Evolutionary conservation across 805 yeast species (phyloP).

Genomic region (Danielia oregonensis): DNA sequence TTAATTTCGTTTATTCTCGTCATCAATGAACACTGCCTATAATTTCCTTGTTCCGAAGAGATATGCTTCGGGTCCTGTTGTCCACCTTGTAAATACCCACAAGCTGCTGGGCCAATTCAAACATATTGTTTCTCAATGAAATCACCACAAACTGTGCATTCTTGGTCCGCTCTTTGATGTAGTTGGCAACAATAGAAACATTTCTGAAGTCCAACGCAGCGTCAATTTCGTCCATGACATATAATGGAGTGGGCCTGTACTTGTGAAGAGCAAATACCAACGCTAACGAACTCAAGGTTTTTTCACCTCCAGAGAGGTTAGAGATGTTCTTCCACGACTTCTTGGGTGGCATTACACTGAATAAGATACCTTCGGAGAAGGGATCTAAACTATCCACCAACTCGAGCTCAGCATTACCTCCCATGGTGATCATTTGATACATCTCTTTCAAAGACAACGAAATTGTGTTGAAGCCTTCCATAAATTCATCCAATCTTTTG

Average conservation of each 20-base stretch:
- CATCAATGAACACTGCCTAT: constrained; percentile 11
- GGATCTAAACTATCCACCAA: constrained; percentile 95
- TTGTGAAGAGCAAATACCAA: constrained; percentile 93
- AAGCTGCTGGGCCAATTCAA: constrained; percentile 88
- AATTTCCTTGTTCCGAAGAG: constrained; percentile 63
- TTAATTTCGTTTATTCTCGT: not conserved
- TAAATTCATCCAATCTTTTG: constrained; percentile 79
- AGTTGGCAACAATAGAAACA: constrained; percentile 95
- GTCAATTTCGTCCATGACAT: constrained; percentile 99
- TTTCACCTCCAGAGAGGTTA: constrained; percentile 96
- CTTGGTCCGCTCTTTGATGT: constrained; percentile 90
- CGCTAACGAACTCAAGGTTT: constrained; percentile 91
- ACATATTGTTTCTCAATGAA: constrained; percentile 94
- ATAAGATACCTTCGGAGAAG: constrained; percentile 93
- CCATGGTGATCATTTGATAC: constrained; percentile 99
- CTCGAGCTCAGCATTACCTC: constrained; percentile 97
- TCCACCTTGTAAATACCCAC: constrained; percentile 94
- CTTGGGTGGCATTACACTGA: constrained; percentile 99
- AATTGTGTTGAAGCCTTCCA: constrained; percentile 86
- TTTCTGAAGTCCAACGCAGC: constrained; percentile 97
- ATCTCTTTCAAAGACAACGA: constrained; percentile 88
- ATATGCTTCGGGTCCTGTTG: constrained; percentile 84
- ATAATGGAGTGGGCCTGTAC: constrained; percentile 94
- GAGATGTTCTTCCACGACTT: constrained; percentile 96
- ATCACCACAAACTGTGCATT: constrained; percentile 96